These are phyloP conservation scores for Fonsecaea nubica DNA, from an alignment of 2,329 filamentous ascomycete genomes.

Conservation along the genomic window DNA sequence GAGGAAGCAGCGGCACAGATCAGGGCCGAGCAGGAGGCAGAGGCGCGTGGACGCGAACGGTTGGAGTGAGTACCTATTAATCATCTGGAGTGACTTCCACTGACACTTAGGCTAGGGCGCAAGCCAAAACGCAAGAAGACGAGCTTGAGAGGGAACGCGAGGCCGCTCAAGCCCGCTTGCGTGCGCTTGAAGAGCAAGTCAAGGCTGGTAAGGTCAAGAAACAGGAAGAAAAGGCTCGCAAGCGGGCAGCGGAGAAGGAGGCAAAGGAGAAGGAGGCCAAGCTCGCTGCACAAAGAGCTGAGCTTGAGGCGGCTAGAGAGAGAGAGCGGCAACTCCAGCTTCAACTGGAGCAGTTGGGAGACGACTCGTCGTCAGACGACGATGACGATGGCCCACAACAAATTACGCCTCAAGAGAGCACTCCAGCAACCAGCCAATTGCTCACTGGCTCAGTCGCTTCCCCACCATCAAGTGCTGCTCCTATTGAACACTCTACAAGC, in stretches of 20 bases:
- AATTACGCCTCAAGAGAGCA: conserved; percentile 67
- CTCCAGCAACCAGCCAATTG: conserved; percentile 64
- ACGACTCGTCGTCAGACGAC: conserved; percentile 76
- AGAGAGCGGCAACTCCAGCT: conserved; percentile 87
- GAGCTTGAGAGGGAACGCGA: conserved; percentile 81
- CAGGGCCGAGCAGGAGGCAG: conserved; percentile 74
- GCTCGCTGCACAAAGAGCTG: conserved; percentile 82
- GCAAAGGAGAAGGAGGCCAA: conserved; percentile 87
- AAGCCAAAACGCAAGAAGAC: conserved; percentile 76
- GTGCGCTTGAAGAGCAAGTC: conserved; percentile 91
- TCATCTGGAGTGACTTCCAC: conserved; percentile 38
- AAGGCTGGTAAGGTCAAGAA: conserved; percentile 93
- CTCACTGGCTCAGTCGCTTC: conserved; percentile 47
- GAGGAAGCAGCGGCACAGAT: conserved; percentile 70
- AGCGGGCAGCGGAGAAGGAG: conserved; percentile 85
- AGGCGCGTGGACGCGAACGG: conserved; percentile 73
- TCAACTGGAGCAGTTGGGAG: conserved; percentile 81
- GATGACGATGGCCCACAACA: conserved; percentile 71
- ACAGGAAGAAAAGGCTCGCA: conserved; percentile 91
- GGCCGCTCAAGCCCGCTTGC: conserved; percentile 80
- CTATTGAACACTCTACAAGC: conserved; percentile 46
- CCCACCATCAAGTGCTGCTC: conserved; percentile 43
- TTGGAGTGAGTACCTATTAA: conserved; percentile 74
- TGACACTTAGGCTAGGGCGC: conserved; percentile 62
- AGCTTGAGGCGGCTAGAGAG: conserved; percentile 89